Evolutionary conservation across 2,329 filamentous ascomycete genomes (phyloP).

Genomic region (Anthostomella pinea): DNA sequence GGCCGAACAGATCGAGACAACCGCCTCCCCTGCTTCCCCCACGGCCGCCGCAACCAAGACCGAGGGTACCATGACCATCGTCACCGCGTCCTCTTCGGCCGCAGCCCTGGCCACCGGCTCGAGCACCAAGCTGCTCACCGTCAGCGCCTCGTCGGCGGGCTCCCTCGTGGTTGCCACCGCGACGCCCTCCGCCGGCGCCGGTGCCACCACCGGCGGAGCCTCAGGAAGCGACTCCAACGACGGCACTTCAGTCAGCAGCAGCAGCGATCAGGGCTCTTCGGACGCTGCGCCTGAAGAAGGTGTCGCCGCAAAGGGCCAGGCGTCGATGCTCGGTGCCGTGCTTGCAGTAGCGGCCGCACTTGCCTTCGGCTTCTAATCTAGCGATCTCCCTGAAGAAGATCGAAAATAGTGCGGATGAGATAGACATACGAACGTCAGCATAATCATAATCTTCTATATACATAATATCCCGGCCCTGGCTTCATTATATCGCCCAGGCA

Average conservation of each 20-base stretch:
- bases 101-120: too few species aligned
- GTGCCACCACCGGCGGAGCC: neutral
- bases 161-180: constrained; percentile 2
- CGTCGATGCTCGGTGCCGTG: constrained; percentile 25
- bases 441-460: too few species aligned
- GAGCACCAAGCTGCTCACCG: constrained; percentile 9
- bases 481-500: too few species aligned
- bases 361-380: constrained; percentile 22
- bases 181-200: constrained; percentile 3
- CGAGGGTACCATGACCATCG: constrained; percentile 5
- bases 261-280: constrained; percentile 4
- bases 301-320: constrained; percentile 11
- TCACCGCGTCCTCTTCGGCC: constrained; percentile 2
- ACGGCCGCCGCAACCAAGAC: too few species aligned
- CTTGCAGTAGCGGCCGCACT: constrained; percentile 25
- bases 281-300: constrained; percentile 3
- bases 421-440: too few species aligned
- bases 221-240: neutral
- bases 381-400: neutral
- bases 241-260: constrained; percentile 2
- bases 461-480: too few species aligned
- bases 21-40: constrained; percentile 1
- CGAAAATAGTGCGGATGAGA: neutral
- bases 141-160: constrained; percentile 1
- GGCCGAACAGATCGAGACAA: constrained; percentile 5